Evolutionary conservation across 805 yeast genomes (phyloP).

Genomic region (Candida corydali): DNA sequence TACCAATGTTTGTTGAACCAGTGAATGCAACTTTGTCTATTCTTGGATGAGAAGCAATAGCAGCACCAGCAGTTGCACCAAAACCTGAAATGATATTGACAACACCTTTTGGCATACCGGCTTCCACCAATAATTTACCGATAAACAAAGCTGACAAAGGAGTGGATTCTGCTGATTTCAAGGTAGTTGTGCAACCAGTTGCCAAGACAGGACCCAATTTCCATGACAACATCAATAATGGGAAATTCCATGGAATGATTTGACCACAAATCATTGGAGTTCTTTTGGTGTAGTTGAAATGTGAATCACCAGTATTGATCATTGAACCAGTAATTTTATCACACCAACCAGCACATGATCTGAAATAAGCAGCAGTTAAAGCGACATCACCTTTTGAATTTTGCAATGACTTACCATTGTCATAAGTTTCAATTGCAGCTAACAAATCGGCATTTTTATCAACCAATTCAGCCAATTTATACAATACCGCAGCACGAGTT

Average conservation of each 20-base stretch:
- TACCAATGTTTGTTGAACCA: slow-evolving; percentile 91
- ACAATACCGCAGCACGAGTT: slow-evolving; percentile 57
- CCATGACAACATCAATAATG: slow-evolving; percentile 91
- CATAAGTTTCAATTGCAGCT: slow-evolving; percentile 79
- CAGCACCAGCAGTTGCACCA: slow-evolving; percentile 82
- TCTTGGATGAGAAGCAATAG: slow-evolving; percentile 71
- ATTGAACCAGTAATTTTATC: slow-evolving; percentile 79
- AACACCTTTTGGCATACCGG: slow-evolving; percentile 91
- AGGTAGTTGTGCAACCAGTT: slow-evolving; percentile 82
- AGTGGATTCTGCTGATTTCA: slow-evolving; percentile 90
- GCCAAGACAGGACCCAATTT: slow-evolving; percentile 91
- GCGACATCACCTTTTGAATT: slow-evolving; percentile 75
- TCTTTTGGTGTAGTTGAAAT: slow-evolving; percentile 74
- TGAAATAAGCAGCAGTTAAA: slow-evolving; percentile 62
- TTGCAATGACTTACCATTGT: slow-evolving; percentile 79
- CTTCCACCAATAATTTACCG: slow-evolving; percentile 65
- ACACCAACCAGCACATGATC: slow-evolving; percentile 89
- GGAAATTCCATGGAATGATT: slow-evolving; percentile 97
- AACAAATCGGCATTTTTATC: slow-evolving; percentile 69
- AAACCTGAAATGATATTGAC: slow-evolving; percentile 82
- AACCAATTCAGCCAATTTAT: slow-evolving; percentile 72
- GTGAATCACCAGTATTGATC: slow-evolving; percentile 69
- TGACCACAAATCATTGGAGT: slow-evolving; percentile 78
- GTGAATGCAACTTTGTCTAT: slow-evolving; percentile 92
- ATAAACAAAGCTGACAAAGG: slow-evolving; percentile 83